Conservation (phyloP, 1,284 basidiomycete species). For the Porodaedalea pini region DNA sequence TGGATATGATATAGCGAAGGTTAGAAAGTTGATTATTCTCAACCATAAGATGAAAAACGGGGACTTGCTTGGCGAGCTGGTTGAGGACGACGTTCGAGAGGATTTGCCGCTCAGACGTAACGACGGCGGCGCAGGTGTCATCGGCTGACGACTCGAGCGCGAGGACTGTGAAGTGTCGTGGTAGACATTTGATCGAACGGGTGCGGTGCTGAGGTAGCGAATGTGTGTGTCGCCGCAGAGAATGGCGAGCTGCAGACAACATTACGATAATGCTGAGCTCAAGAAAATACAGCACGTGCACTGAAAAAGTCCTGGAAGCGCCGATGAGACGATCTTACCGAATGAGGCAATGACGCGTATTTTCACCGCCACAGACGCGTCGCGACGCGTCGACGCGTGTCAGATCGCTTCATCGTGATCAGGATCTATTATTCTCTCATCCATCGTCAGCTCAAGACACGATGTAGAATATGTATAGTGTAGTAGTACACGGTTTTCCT, state of each 20-base stretch:
- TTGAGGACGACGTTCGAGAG: slow-evolving; percentile 81
- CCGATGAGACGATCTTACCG: background rate
- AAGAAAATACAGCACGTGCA: background rate
- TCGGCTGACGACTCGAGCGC: slow-evolving; percentile 85
- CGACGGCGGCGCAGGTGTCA: slow-evolving; percentile 84
- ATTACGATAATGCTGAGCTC: background rate
- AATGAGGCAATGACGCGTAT: background rate
- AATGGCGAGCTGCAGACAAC: background rate
- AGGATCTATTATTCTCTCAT: too few species aligned
- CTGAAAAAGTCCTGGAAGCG: too few species aligned
- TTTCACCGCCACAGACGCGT: background rate
- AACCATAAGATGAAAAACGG: background rate
- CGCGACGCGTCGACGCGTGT: background rate
- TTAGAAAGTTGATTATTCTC: too few species aligned
- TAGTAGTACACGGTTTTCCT: background rate
- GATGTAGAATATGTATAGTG: background rate
- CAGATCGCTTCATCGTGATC: too few species aligned
- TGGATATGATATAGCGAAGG: too few species aligned
- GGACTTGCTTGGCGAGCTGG: slow-evolving; percentile 60
- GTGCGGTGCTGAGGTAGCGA: too few species aligned
- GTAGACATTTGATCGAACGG: background rate
- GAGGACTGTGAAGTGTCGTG: slow-evolving; percentile 59
- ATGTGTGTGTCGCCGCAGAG: background rate
- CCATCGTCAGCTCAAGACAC: background rate
- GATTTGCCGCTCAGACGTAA: slow-evolving; percentile 63